These are phyloP conservation scores for Adenanthera pavonina DNA, from an alignment of 306 rosid genomes.

Conservation along the genomic window DNA sequence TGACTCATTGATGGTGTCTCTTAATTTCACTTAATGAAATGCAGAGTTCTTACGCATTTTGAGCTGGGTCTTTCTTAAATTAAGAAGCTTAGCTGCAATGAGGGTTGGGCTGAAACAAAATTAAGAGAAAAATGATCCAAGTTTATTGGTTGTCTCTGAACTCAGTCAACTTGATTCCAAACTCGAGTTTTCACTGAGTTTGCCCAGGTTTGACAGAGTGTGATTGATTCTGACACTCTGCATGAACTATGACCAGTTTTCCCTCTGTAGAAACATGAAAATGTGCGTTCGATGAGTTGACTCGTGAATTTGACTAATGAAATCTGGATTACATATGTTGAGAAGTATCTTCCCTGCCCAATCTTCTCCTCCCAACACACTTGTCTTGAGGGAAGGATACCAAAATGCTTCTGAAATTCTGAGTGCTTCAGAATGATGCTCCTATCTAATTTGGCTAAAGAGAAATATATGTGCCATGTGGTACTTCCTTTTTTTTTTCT, in stretches of 20 bases:
- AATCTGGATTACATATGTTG: no score
- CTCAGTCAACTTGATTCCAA: not conserved
- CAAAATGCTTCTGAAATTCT: not conserved
- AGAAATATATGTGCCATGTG: not conserved
- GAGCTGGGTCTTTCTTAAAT: not conserved
- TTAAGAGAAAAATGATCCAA: no score
- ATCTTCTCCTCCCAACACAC: not conserved
- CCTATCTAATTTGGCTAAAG: not conserved
- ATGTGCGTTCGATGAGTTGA: not conserved
- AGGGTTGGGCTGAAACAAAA: not conserved
- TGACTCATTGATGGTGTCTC: not conserved
- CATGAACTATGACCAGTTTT: not conserved
- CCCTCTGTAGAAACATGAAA: not conserved
- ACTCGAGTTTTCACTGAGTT: not conserved
- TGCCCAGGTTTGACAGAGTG: not conserved
- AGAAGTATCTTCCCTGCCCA: not conserved
- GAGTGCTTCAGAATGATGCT: not conserved
- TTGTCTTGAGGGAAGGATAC: not conserved
- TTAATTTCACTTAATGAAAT: not conserved
- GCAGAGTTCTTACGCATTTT: not conserved
- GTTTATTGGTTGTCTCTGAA: not conserved
- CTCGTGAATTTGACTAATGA: not conserved
- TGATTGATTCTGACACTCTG: not conserved
- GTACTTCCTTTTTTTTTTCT: not conserved
- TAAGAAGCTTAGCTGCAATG: not conserved